Conservation (phyloP, 2,329 filamentous ascomycete species). For the Xylaria sp. region DNA sequence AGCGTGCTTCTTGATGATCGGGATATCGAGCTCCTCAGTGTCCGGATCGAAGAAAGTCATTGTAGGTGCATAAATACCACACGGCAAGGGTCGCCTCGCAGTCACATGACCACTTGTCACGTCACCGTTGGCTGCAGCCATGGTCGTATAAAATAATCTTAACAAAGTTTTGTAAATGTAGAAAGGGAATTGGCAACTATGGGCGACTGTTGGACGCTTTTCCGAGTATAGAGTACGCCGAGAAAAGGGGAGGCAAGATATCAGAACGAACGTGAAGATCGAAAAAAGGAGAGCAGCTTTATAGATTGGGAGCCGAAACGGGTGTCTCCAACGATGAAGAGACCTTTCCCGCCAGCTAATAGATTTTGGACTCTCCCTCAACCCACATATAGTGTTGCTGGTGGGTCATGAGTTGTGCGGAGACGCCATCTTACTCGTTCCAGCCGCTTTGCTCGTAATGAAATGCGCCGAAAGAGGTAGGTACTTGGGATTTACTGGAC, state of each 20-base stretch:
- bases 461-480: conserved; percentile 54
- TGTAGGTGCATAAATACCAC: conserved; percentile 87
- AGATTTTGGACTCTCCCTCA: conserved; percentile 41
- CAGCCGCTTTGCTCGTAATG: conserved; percentile 49
- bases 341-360: conserved; percentile 52
- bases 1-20: conserved; percentile 82
- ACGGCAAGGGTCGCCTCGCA: conserved; percentile 70
- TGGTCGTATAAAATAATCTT: conserved; percentile 40
- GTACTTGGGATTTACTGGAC: conserved; percentile 21
- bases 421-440: conserved; percentile 45
- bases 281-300: conserved; percentile 37
- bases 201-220: background rate
- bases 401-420: conserved; percentile 46
- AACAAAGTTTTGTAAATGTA: conserved; percentile 1
- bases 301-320: conserved; percentile 33
- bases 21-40: conserved; percentile 86
- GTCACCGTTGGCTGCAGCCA: conserved; percentile 47
- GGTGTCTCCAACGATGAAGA: conserved; percentile 50
- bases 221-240: background rate
- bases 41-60: conserved; percentile 90
- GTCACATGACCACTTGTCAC: conserved; percentile 51
- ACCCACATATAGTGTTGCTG: conserved; percentile 39
- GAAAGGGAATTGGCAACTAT: background rate
- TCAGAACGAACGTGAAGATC: conserved; percentile 19
- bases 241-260: background rate